phyloP scores from a whole-genome alignment of 768 basidiomycete species.

The Trametes punicea region DNA sequence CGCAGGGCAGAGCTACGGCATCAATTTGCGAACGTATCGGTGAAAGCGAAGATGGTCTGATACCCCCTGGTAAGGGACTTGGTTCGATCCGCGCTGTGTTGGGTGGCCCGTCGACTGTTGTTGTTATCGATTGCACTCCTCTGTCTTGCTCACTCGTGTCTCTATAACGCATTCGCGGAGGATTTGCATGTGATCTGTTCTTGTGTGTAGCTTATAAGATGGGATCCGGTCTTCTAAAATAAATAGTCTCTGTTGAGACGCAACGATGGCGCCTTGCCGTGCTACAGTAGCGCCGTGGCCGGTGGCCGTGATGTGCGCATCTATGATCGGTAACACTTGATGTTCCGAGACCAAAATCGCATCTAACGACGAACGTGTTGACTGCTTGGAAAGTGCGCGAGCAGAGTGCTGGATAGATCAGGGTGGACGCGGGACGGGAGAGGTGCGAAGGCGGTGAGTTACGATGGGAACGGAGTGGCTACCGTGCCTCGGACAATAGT shows the following conservation, averaged over 20 bases:
- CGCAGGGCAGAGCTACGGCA: slow-evolving; percentile 69
- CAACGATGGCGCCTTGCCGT: neutral
- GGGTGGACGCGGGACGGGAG: neutral
- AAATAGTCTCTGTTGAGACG: too few species aligned
- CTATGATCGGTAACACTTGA: neutral
- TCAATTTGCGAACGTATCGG: slow-evolving; percentile 12
- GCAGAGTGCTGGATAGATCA: neutral
- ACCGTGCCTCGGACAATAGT: slow-evolving; percentile 16
- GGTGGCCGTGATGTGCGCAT: neutral
- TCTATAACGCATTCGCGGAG: neutral
- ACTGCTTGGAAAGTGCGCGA: neutral
- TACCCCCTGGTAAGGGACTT: neutral
- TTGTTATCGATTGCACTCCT: neutral
- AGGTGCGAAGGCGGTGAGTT: neutral
- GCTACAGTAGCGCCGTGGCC: neutral
- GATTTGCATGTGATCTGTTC: neutral
- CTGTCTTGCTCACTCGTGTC: neutral
- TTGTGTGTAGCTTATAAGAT: slow-evolving; percentile 18
- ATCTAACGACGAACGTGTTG: neutral
- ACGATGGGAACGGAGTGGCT: slow-evolving; percentile 10
- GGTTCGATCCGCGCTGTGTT: neutral
- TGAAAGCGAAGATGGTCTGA: slow-evolving; percentile 12
- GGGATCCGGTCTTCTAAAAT: neutral
- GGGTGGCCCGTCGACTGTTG: neutral
- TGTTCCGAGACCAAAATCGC: neutral